Conservation (phyloP, 2,329 filamentous ascomycete species). For the Talaromyces sp. region DNA sequence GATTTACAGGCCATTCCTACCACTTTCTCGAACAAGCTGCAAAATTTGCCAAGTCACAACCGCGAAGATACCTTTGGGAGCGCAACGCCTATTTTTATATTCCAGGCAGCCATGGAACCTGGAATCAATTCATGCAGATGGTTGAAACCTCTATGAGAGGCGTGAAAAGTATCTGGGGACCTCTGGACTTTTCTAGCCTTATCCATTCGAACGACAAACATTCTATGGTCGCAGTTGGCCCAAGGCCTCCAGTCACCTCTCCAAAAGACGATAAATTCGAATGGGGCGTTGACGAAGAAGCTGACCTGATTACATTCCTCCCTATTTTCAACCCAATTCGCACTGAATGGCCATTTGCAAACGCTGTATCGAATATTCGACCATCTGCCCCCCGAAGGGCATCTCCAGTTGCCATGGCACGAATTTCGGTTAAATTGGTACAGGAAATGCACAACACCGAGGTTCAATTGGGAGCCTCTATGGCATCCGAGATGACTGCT, state of each 20-base stretch:
- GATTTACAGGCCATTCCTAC: slow-evolving; percentile 73
- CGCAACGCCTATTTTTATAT: slow-evolving; percentile 58
- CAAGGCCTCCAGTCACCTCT: slow-evolving; percentile 62
- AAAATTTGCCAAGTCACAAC: slow-evolving; percentile 60
- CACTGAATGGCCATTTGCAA: slow-evolving; percentile 65
- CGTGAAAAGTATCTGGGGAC: too few relatives aligned
- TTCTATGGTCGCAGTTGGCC: slow-evolving; percentile 46
- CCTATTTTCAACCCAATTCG: slow-evolving; percentile 77
- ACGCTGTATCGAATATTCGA: slow-evolving; percentile 41
- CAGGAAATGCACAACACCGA: slow-evolving; percentile 41
- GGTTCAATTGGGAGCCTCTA: neutral
- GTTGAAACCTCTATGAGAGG: neutral
- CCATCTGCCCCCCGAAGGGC: slow-evolving; percentile 68
- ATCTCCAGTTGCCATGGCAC: slow-evolving; percentile 72
- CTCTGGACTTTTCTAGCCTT: slow-evolving; percentile 6
- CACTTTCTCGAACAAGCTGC: too few relatives aligned
- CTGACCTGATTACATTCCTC: slow-evolving; percentile 72
- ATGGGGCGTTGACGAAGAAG: slow-evolving; percentile 77
- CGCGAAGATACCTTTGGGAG: slow-evolving; percentile 62
- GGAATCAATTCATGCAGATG: slow-evolving; percentile 2
- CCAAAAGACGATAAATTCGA: slow-evolving; percentile 51
- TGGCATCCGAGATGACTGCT: slow-evolving; percentile 7
- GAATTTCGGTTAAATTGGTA: slow-evolving; percentile 68
- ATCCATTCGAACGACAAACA: neutral
- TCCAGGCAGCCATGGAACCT: slow-evolving; percentile 6